These are phyloP conservation scores for Erucastrum elatum DNA, from an alignment of 345 rosid genomes.

Conservation along the genomic window DNA sequence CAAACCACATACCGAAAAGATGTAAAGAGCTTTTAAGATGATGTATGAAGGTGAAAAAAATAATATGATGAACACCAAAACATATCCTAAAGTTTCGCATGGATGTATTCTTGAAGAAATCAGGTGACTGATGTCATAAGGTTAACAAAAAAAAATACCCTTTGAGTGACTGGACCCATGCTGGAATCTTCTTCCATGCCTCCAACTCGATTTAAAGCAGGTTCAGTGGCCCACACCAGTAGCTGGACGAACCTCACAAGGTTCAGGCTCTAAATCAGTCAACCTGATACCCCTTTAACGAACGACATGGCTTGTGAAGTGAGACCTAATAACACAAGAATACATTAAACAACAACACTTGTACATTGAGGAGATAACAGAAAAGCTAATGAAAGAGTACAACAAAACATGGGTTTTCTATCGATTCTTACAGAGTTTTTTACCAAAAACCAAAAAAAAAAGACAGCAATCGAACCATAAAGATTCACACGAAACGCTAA, in stretches of 20 bases:
- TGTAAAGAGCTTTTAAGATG: neutral
- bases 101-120: neutral
- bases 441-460: no score
- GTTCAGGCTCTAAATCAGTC: conserved; percentile 84
- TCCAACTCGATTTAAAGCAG: conserved; percentile 68
- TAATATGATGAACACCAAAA: conserved; percentile 7
- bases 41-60: neutral
- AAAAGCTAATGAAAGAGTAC: no score
- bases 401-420: no score
- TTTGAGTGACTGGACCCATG: conserved; percentile 83
- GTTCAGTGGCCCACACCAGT: conserved; percentile 67
- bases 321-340: no score
- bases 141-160: conserved; percentile 48
- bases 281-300: conserved; percentile 83
- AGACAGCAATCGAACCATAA: no score
- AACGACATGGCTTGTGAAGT: no score
- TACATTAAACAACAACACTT: no score
- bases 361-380: no score
- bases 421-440: no score
- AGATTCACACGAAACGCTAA: no score
- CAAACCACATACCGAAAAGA: conserved; percentile 12
- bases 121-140: neutral
- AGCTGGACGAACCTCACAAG: conserved; percentile 66
- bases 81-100: neutral
- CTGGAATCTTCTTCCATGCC: conserved; percentile 81